Conservation (phyloP, 2,329 filamentous ascomycete species). For the Fusarium verrucosum region DNA sequence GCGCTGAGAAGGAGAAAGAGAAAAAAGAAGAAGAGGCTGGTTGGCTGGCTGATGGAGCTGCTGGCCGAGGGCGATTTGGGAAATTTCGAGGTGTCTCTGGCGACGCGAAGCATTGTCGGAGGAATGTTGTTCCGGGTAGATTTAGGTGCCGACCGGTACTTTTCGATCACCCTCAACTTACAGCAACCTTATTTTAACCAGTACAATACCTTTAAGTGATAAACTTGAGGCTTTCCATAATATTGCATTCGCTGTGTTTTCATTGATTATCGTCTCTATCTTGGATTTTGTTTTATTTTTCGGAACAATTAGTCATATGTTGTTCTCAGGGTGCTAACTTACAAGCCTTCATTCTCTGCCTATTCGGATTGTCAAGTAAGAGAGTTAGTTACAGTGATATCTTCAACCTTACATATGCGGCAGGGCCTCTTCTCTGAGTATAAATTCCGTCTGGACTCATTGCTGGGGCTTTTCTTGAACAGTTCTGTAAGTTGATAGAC, state of each 20-base stretch:
- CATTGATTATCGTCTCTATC: neutral
- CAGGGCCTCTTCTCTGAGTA: neutral
- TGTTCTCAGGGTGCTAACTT: neutral
- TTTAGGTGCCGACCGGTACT: no score
- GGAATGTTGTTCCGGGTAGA: slow-evolving; percentile 16
- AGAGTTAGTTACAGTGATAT: neutral
- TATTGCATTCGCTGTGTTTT: neutral
- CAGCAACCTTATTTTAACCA: neutral
- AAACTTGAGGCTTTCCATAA: neutral
- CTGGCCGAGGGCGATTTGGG: slow-evolving; percentile 19
- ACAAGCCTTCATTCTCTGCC: neutral
- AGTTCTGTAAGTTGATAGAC: neutral
- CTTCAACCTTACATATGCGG: neutral
- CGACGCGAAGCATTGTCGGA: slow-evolving; percentile 34
- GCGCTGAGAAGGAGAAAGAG: slow-evolving; percentile 4
- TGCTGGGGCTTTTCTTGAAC: neutral
- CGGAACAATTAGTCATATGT: neutral
- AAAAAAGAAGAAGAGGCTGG: no score
- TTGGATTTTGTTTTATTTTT: neutral
- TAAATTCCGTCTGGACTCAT: neutral
- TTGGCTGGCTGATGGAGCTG: slow-evolving; percentile 24
- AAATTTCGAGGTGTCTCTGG: slow-evolving; percentile 41
- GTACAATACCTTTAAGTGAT: neutral
- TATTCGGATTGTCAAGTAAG: neutral
- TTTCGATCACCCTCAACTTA: neutral